A percentile compares a stretch with the other conserved stretches of the same genome.
Conservation (phyloP, 768 basidiomycete genomes). For the Mycena olivaceomarginata region DNA sequence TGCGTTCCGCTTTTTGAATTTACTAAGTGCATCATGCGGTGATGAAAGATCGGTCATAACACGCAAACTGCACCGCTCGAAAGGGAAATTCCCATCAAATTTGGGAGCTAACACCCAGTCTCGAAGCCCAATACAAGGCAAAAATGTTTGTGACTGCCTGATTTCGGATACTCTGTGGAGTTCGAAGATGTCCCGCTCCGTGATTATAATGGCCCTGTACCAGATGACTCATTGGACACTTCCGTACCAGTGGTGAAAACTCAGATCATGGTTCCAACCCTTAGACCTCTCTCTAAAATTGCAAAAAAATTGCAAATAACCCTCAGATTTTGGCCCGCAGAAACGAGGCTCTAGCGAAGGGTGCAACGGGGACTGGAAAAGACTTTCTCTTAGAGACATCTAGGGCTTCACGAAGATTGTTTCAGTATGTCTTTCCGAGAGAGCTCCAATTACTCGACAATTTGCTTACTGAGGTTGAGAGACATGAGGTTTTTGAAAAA, state of each 20-base stretch:
- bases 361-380: neutral
- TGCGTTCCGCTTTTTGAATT: too few species aligned
- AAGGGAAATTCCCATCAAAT: too few species aligned
- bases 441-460: too few species aligned
- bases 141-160: too few species aligned
- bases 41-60: too few species aligned
- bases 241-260: neutral
- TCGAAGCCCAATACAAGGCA: too few species aligned
- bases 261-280: neutral
- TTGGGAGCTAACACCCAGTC: too few species aligned
- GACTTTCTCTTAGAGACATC: neutral
- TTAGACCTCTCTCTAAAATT: neutral
- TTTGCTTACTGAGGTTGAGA: too few species aligned
- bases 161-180: neutral
- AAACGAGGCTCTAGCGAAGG: neutral
- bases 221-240: neutral
- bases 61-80: too few species aligned
- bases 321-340: neutral
- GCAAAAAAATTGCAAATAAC: neutral
- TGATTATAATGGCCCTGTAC: neutral
- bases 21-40: too few species aligned
- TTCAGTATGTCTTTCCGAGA: neutral
- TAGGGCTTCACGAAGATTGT: neutral
- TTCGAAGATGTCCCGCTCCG: neutral
- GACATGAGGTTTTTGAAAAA: too few species aligned